Percentiles rank a stretch among this genome's conserved stretches.
Conservation (phyloP, 2,329 filamentous ascomycete species). For the Botrytis porri region DNA sequence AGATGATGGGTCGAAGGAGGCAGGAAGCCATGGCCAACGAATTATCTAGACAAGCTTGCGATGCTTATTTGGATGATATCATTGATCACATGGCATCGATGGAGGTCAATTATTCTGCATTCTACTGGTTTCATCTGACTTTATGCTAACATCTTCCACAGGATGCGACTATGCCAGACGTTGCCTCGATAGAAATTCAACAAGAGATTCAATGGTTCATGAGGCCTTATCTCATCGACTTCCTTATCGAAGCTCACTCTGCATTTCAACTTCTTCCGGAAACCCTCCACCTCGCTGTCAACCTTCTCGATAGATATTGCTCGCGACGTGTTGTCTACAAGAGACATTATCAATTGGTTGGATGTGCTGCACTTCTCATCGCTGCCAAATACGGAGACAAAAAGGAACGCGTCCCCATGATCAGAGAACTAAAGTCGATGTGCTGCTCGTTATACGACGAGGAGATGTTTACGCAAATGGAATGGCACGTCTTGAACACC, state of each 20-base stretch:
- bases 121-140: constrained; percentile 12
- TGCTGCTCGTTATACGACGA: constrained; percentile 98
- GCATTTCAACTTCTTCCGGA: constrained; percentile 92
- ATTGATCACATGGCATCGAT: constrained; percentile 92
- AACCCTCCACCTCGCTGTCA: constrained; percentile 93
- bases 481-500: constrained; percentile 98
- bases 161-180: constrained; percentile 88
- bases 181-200: constrained; percentile 97
- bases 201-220: constrained; percentile 99
- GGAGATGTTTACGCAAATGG: constrained; percentile 99
- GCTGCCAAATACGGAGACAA: constrained; percentile 98
- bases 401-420: constrained; percentile 97
- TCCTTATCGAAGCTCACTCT: constrained; percentile 93
- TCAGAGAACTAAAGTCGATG: constrained; percentile 97
- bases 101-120: constrained; percentile 56
- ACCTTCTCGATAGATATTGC: constrained; percentile 96
- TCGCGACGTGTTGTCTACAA: constrained; percentile 98
- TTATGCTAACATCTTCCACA: constrained; percentile 41
- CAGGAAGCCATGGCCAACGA: constrained; percentile 89
- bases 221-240: constrained; percentile 96
- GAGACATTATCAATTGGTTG: constrained; percentile 96
- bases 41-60: constrained; percentile 77
- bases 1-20: constrained; percentile 73
- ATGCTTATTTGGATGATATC: constrained; percentile 93
- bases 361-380: constrained; percentile 92